Evolutionary conservation across 225 moss, liverwort and hornwort species (phyloP).

Genomic region (Bryum argenteum): DNA sequence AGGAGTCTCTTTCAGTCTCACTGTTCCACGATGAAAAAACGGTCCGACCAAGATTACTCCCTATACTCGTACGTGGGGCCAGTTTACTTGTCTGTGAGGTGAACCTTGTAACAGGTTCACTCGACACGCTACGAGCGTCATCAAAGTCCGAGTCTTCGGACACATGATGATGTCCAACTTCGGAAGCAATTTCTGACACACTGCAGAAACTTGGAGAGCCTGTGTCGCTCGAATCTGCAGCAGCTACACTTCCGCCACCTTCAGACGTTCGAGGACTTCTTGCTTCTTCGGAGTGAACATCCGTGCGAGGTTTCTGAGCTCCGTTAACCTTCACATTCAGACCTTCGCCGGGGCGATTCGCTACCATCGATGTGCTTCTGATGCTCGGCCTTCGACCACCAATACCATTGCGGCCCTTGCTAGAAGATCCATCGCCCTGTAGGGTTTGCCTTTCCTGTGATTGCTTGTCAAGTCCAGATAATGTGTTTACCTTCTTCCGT

Average conservation of each 20-base stretch:
- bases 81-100: constrained; percentile 23
- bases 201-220: constrained; percentile 30
- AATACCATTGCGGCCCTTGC: not conserved
- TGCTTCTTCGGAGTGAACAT: constrained; percentile 28
- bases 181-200: constrained; percentile 37
- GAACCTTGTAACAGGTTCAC: constrained; percentile 40
- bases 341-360: constrained; percentile 27
- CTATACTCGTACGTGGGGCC: constrained; percentile 24
- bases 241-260: constrained; percentile 36
- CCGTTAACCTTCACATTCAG: constrained; percentile 16
- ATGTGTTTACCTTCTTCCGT: constrained; percentile 39
- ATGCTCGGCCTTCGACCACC: constrained; percentile 26
- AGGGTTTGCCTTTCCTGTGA: constrained; percentile 30
- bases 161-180: constrained; percentile 21
- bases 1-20: constrained; percentile 17
- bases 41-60: constrained; percentile 30
- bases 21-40: constrained; percentile 26
- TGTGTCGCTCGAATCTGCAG: constrained; percentile 30
- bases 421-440: constrained; percentile 16
- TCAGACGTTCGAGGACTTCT: constrained; percentile 39
- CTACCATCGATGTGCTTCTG: constrained; percentile 10
- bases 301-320: constrained; percentile 13
- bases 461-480: constrained; percentile 31
- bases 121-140: constrained; percentile 33
- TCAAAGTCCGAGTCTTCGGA: constrained; percentile 35